Base-by-base conservation (phyloP, 768 basidiomycete genomes). In the Boletus reticuloceps region DNA sequence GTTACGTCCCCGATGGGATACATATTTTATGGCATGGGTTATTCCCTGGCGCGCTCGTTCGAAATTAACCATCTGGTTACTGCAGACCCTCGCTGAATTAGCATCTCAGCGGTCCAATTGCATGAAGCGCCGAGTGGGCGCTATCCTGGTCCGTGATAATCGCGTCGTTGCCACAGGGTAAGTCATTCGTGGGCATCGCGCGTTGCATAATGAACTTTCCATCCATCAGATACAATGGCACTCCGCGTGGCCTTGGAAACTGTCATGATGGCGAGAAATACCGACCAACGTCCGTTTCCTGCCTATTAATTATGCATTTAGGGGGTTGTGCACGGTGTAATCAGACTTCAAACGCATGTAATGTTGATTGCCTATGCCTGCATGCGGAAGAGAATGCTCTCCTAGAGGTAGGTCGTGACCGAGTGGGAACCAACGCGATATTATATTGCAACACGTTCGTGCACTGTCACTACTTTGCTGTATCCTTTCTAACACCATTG, bases 321-420 rank as follows among this genome's bases (percentile, higher is more conserved):
- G 97, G 96, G 8, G 96, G 97, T 17, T 99, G 97, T 69, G 60
- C 75, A 5, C 79, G 84, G 29, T 99, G 97, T 72, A 89, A 89
- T 64, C 82, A 79, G 19, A 75, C 74, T 3, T 72, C 74, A 11
- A 64, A 70, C 45, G 71, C 75, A 4, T 72, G 72, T 27, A 77
- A 81, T 38, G 79, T 84, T 47, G 92, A 92, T 67, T 99, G 97
- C 64, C 77, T 98, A 3, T 99, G 97, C 66, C 75, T 99, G 11
- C 97, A 99, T 69, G 97, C 97, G 0, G 97, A 99, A 72, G 97
- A 99, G 74, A 99, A 98, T 66, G 97, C 96, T 0, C 76, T 98
- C 14, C 73, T 98, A 3, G 96, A 98, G 74, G 94, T 94, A 2
- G 96, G 97, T 17, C 74, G 92, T 54, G 97, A 98, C 56, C 78